Conservation (phyloP, 1,284 basidiomycete genomes). For the Ustilago crameri region DNA sequence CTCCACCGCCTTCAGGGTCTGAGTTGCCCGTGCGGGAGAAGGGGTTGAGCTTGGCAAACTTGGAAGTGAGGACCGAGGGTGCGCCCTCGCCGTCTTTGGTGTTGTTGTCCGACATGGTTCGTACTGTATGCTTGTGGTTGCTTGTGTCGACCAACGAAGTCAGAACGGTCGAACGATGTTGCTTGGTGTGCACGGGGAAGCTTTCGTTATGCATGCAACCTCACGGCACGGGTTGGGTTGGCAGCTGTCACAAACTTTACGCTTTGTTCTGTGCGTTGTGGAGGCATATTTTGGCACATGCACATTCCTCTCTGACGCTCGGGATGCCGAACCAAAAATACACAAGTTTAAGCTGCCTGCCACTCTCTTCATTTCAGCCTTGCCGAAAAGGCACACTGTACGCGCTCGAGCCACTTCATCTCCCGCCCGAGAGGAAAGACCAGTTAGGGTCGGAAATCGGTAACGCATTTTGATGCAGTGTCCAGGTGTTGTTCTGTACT, state of each 20-base stretch:
- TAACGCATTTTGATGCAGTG: background rate
- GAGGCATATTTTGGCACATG: background rate
- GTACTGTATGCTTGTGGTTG: background rate
- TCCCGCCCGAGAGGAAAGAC: background rate
- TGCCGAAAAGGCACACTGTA: too few species aligned
- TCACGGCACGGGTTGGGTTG: background rate
- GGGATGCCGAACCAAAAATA: constrained; percentile 2
- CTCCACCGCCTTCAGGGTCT: constrained; percentile 52
- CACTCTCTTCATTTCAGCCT: too few species aligned
- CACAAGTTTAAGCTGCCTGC: background rate
- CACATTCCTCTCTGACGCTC: background rate
- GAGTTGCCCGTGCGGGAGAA: constrained; percentile 39
- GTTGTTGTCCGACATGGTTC: constrained; percentile 35
- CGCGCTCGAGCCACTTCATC: constrained; percentile 6
- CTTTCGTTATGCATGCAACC: too few species aligned
- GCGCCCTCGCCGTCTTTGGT: constrained; percentile 41
- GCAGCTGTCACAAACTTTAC: background rate
- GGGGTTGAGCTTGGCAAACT: constrained; percentile 56
- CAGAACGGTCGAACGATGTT: too few species aligned
- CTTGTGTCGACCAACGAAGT: too few species aligned
- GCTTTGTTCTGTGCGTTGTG: background rate
- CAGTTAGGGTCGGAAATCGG: constrained; percentile 7
- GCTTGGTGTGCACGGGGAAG: too few species aligned
- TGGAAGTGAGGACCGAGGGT: constrained; percentile 45
- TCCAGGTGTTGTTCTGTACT: background rate